A percentile compares a stretch with the other conserved stretches of the same genome.
These are phyloP conservation scores for Epicoccum nigrum DNA, from an alignment of 2,329 filamentous ascomycete species.

Conservation along the genomic window DNA sequence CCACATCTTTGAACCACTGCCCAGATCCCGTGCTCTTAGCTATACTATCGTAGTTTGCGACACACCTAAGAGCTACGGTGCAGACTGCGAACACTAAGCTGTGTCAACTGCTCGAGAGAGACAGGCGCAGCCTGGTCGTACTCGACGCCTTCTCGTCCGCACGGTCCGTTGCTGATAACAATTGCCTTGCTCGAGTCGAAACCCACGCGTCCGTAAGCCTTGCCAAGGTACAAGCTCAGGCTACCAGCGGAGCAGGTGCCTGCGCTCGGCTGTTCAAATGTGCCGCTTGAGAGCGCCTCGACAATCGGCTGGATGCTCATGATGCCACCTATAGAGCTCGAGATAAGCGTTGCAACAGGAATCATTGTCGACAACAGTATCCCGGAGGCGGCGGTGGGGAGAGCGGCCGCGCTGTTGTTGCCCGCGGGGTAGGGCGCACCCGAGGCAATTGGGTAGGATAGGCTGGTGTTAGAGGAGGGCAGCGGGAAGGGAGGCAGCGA, in stretches of 20 bases:
- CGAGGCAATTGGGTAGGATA: constrained; percentile 4
- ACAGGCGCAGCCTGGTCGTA: constrained; percentile 1
- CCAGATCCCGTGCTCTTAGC: no score
- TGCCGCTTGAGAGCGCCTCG: constrained; percentile 3
- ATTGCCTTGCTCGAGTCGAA: constrained; percentile 25
- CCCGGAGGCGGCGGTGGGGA: constrained; percentile 3
- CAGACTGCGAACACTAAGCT: no score
- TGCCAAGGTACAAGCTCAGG: constrained; percentile 26
- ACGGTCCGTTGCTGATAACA: constrained; percentile 31
- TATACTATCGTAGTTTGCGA: no score
- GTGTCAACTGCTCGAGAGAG: neutral
- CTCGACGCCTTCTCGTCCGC: constrained; percentile 24
- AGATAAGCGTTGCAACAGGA: constrained; percentile 11
- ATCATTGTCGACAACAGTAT: neutral
- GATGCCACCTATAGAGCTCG: neutral
- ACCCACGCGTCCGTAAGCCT: constrained; percentile 22
- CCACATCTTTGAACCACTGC: no score
- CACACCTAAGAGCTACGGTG: no score
- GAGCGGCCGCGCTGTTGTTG: constrained; percentile 5
- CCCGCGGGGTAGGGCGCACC: constrained; percentile 5
- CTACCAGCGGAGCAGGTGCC: constrained; percentile 17
- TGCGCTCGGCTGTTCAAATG: neutral
- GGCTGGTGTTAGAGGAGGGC: constrained; percentile 5
- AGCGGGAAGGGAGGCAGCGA: constrained; percentile 12
- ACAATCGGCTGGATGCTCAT: constrained; percentile 12